Evolutionary conservation across 305 asterid species (phyloP), one percentile per base, ranked within the genome.

Genomic region (Rubia tinctorum): DNA sequence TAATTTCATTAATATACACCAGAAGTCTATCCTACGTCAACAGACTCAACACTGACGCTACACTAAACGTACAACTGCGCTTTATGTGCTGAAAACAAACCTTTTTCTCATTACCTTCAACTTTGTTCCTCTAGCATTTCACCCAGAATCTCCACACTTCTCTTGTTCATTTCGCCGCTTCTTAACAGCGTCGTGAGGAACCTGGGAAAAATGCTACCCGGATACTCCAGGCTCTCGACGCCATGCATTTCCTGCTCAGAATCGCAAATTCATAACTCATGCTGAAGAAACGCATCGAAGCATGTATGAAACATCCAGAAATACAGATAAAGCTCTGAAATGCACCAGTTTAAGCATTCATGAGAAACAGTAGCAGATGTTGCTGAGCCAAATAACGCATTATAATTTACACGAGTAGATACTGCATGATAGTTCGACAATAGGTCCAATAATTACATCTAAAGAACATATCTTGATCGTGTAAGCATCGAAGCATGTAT

Each of bases 81-180:
- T 43, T 5, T 43, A 8, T 22, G n/a, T 12, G 14, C 56, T n/a
- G 9, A 11, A 49, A 13, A 56, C 30, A 75, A 62, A 45, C 45
- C 74, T 53, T 73, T 30, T 23, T 25, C 27, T 60, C 3, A 34
- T 34, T 51, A 55, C 71, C 51, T 73, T 91, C 82, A 90, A 70
- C 87, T 84, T 77, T 88, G 85, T 77, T 94, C 93, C 86, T 90
- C 96, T 88, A 95, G 78, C 97, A 95, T 89, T 86, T 90, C 95
- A 51, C 93, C 96, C 2, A 92, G 95, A 88, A 91, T 86, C 81
- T 94, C 97, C 78, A 81, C 91, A 25, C 91, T 78, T 84, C 93
- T 84, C 84, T 85, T 89, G 83, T 92, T 90, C 87, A 90, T 79
- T 55, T 91, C 97, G 73, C 91, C 96, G 66, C 95, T 86, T 78